Evolutionary conservation across 1,284 basidiomycete species (phyloP).

Genomic region (Inonotus hispidus): DNA sequence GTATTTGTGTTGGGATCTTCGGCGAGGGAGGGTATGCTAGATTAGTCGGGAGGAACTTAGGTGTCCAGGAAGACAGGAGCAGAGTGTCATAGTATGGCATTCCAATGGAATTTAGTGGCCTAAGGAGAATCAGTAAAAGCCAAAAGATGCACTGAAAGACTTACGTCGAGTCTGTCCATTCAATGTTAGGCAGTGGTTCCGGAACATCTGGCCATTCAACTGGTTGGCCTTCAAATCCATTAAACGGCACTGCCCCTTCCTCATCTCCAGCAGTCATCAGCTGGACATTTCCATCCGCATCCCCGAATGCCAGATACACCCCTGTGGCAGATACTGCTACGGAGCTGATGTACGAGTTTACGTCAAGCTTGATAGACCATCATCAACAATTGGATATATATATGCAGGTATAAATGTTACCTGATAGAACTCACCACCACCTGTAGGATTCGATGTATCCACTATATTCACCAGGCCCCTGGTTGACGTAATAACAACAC

Average conservation of each 20-base stretch:
- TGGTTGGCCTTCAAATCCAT: conserved; percentile 81
- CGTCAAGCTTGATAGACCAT: conserved; percentile 46
- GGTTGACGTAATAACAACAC: conserved; percentile 75
- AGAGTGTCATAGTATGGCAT: conserved; percentile 80
- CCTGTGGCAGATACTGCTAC: conserved; percentile 82
- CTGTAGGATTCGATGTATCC: conserved; percentile 70
- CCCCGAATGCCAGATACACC: conserved; percentile 90
- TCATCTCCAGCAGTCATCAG: conserved; percentile 74
- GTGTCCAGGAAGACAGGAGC: conserved; percentile 78
- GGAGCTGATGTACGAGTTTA: conserved; percentile 73
- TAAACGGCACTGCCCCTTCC: conserved; percentile 70
- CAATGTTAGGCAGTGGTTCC: conserved; percentile 63
- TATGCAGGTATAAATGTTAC: conserved; percentile 31
- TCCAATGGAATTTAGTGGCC: conserved; percentile 86
- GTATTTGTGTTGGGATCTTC: conserved; percentile 75
- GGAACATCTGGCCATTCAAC: conserved; percentile 81
- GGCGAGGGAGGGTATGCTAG: conserved; percentile 56
- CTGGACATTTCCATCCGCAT: conserved; percentile 83
- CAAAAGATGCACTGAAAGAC: conserved; percentile 24
- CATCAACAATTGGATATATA: conserved; percentile 12
- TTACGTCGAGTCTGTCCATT: conserved; percentile 81
- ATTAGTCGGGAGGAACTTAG: conserved; percentile 44
- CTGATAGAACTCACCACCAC: conserved; percentile 72
- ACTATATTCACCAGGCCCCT: conserved; percentile 89
- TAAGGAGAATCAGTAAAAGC: conserved; percentile 27